Percentiles rank a stretch among this genome's conserved stretches.
These are phyloP conservation scores for Nicotiana otophora DNA, from an alignment of 257 asterid genomes.

Conservation along the genomic window DNA sequence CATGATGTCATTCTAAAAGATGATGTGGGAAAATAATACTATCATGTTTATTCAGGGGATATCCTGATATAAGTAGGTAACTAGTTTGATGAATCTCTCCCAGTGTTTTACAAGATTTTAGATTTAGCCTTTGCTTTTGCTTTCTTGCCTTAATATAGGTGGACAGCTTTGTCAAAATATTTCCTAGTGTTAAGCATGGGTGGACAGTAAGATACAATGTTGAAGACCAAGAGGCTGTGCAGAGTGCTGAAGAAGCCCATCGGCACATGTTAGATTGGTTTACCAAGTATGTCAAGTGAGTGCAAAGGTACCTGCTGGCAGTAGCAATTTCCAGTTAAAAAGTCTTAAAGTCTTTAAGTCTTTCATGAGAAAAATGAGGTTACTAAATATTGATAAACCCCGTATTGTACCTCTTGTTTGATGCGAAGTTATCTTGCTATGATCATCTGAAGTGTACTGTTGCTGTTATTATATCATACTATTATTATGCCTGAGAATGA, in stretches of 20 bases:
- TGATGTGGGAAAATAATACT: neutral
- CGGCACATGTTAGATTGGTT: slow-evolving; percentile 45
- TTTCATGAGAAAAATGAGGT: neutral
- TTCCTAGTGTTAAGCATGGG: slow-evolving; percentile 46
- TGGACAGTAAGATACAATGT: slow-evolving; percentile 51
- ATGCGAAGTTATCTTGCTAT: neutral
- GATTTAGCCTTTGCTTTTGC: neutral
- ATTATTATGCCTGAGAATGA: neutral
- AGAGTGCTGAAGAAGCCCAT: slow-evolving; percentile 50
- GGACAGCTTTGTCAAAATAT: slow-evolving; percentile 40
- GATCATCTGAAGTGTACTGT: neutral
- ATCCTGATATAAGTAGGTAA: neutral
- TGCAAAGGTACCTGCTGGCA: neutral
- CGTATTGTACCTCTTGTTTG: neutral
- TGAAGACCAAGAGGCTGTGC: slow-evolving; percentile 38
- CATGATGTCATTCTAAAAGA: neutral
- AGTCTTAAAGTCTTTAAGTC: neutral
- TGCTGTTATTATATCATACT: neutral
- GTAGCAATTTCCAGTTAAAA: neutral
- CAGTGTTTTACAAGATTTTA: neutral
- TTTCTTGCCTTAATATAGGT: slow-evolving; percentile 23
- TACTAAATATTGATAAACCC: neutral
- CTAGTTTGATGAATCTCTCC: neutral
- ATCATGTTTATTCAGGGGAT: neutral
- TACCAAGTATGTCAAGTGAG: slow-evolving; percentile 31